A percentile compares a stretch with the other conserved stretches of the same genome.
phyloP scores from a whole-genome alignment of 331 rosid species.

The Pyracantha coccinea region DNA sequence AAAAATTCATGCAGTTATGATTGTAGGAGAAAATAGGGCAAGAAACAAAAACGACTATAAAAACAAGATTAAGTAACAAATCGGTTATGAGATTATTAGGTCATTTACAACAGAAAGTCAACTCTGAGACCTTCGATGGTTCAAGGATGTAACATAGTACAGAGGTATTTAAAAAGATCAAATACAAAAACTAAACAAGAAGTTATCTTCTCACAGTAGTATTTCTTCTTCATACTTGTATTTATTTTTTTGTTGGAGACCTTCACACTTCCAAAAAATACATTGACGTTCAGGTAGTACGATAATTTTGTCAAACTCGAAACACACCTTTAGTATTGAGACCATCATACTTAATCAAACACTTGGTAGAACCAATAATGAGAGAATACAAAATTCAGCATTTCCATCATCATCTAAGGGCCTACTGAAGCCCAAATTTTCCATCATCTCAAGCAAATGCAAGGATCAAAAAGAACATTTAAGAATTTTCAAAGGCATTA shows the following conservation, averaged over 20 bases:
- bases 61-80: background rate
- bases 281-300: background rate
- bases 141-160: background rate
- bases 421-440: background rate
- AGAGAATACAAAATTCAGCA: background rate
- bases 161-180: background rate
- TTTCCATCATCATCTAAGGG: background rate
- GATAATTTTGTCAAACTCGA: background rate
- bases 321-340: background rate
- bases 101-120: too few species aligned
- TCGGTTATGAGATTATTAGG: background rate
- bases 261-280: background rate
- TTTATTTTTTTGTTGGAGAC: background rate
- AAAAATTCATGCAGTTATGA: slow-evolving; percentile 6
- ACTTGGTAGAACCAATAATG: background rate
- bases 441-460: background rate
- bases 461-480: background rate
- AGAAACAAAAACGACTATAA: background rate
- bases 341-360: background rate
- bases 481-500: background rate
- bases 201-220: background rate
- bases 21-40: background rate
- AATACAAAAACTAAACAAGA: background rate
- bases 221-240: background rate
- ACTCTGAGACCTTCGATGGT: background rate